Conservation (phyloP, 139 green algal species). For the Tetraselmis striata region DNA sequence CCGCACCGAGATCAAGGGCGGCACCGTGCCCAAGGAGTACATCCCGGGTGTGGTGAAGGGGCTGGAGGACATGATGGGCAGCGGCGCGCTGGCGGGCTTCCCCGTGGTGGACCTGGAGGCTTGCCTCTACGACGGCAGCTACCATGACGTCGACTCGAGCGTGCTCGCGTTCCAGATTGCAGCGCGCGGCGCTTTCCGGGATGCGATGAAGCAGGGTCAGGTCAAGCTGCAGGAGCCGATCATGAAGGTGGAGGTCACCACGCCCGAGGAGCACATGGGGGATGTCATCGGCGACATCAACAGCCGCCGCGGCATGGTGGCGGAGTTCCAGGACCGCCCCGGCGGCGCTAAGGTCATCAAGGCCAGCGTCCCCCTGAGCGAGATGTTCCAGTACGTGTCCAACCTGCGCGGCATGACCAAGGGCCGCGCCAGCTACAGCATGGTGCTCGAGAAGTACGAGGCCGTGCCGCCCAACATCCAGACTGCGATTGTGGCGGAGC, state of each 20-base stretch:
- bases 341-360: constrained; percentile 89
- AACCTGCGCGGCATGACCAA: constrained; percentile 93
- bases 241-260: constrained; percentile 96
- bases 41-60: constrained; percentile 93
- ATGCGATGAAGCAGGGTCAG: constrained; percentile 88
- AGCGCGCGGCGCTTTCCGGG: constrained; percentile 67
- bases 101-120: constrained; percentile 88
- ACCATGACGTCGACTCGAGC: constrained; percentile 96
- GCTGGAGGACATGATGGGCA: constrained; percentile 90
- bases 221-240: constrained; percentile 92
- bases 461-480: constrained; percentile 92
- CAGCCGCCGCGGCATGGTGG: constrained; percentile 84
- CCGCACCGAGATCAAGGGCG: constrained; percentile 93
- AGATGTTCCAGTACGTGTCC: constrained; percentile 98
- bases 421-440: constrained; percentile 93
- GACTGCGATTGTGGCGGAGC: constrained; percentile 65
- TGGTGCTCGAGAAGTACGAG: constrained; percentile 88
- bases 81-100: constrained; percentile 87
- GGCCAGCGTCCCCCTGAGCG: constrained; percentile 80
- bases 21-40: constrained; percentile 96
- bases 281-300: constrained; percentile 98
- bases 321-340: constrained; percentile 86
- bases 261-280: constrained; percentile 93
- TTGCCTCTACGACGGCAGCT: constrained; percentile 86
- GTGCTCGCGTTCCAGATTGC: constrained; percentile 98